A percentile compares a stretch with the other conserved stretches of the same genome.
Conservation (phyloP, 129 eudicot species). For the Pittosporum tobira region DNA sequence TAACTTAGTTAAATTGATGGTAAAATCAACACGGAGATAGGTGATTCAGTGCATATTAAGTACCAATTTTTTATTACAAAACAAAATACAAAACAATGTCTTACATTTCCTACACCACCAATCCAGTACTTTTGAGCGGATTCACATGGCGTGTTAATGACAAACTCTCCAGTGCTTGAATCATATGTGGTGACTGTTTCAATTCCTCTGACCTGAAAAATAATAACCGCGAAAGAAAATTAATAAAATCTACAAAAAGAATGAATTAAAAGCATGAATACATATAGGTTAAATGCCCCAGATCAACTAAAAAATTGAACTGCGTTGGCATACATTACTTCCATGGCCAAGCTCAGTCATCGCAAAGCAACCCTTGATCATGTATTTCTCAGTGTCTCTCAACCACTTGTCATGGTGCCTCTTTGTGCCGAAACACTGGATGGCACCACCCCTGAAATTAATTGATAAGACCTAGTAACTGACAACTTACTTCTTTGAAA, state of each 20-base stretch:
- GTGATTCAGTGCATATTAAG: neutral
- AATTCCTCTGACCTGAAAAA: constrained; percentile 76
- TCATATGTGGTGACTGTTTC: constrained; percentile 86
- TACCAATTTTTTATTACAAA: too few relatives aligned
- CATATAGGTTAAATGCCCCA: neutral
- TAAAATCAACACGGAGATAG: constrained; percentile 1
- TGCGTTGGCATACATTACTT: constrained; percentile 63
- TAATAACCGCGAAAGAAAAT: neutral
- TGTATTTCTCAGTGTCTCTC: constrained; percentile 55
- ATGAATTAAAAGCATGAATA: neutral
- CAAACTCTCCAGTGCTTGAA: constrained; percentile 62
- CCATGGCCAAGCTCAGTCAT: constrained; percentile 99
- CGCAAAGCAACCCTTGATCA: constrained; percentile 79
- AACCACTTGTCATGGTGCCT: constrained; percentile 93
- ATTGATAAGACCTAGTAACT: neutral
- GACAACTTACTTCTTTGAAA: neutral
- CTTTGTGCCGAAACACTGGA: constrained; percentile 80
- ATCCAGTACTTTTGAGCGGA: constrained; percentile 98
- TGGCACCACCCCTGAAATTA: constrained; percentile 81
- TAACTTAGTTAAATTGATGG: neutral
- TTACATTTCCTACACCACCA: constrained; percentile 94
- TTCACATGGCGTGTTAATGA: constrained; percentile 84
- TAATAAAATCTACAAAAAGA: neutral
- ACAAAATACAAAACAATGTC: constrained; percentile 7
- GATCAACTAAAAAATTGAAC: neutral